Evolutionary conservation across 108 stramenopile species (phyloP), one percentile per base, ranked within the genome.

Genomic region (Aureococcus anophagefferens): DNA sequence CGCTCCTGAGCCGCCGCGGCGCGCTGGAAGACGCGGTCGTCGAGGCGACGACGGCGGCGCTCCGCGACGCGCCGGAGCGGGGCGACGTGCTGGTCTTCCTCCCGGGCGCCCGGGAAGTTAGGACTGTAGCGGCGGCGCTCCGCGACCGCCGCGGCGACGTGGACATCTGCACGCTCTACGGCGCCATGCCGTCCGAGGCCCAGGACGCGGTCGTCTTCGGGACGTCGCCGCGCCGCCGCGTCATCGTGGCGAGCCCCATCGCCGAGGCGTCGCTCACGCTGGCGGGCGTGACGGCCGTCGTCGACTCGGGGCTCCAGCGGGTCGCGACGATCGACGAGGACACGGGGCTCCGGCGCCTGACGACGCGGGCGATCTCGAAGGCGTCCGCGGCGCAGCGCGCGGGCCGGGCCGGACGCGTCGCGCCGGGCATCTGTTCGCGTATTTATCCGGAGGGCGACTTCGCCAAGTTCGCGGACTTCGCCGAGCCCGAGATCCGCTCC

Each of bases 251-350:
- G 13, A 87, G 89, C 5, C 90, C 88, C 18, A 89, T 90, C 35
- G 88, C 92, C 9, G 92, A 93, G 79, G 90, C 92, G 36, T 91
- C 90, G 1, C 59, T 93, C 40, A 93, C 92, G 29, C 81, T 93
- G 59, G 86, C 85, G 46, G 77, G 87, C 66, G 83, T 91, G 15
- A 88, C 85, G 15, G 89, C 87, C 68, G 90, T 91, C 16, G 84
- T 91, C 11, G 90, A 91, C 77, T 85, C 83, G n/a, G 89, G 90
- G 40, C 77, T 91, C 30, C 77, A 77, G 69, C 85, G 90, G 4
- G 81, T 88, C 62, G 87, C 89, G 40, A 79, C 82, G 3, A 88
- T 82, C 68, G 90, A 93, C 76, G 81, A 74, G 3, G 82, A 82
- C 66, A 89, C 88, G 25, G 89, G 89, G 9, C 78, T 91, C 59